phyloP scores from a whole-genome alignment of 1,284 basidiomycete species.

The Pseudozyma hubeiensis region DNA sequence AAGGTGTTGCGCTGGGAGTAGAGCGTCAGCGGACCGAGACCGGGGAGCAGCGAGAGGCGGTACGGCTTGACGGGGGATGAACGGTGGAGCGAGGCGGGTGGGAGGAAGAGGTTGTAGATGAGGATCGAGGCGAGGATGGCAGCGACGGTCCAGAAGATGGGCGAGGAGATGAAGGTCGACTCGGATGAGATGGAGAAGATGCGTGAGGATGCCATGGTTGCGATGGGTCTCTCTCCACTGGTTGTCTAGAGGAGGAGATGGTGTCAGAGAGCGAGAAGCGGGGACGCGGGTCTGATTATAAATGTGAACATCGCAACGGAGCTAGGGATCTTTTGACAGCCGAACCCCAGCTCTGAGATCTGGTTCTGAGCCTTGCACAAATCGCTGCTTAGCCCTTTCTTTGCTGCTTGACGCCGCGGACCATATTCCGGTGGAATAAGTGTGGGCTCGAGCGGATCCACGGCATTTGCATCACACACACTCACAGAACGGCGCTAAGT shows the following conservation, averaged over 20 bases:
- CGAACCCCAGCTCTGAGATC: no score
- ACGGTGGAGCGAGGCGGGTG: constrained; percentile 31
- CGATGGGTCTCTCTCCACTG: no score
- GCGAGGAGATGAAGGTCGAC: constrained; percentile 33
- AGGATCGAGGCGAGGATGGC: constrained; percentile 23
- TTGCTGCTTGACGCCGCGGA: no score
- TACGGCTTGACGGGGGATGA: constrained; percentile 25
- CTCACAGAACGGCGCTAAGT: no score
- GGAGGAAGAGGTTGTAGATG: constrained; percentile 28
- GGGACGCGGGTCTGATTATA: no score
- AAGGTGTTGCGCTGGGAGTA: constrained; percentile 45
- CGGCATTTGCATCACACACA: no score
- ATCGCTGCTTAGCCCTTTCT: no score
- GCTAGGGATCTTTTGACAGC: no score
- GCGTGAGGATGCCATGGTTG: constrained; percentile 13
- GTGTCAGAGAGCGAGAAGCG: not conserved
- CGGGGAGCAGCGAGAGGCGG: constrained; percentile 20
- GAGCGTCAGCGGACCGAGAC: constrained; percentile 36
- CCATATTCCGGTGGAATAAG: no score
- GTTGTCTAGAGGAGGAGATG: not conserved
- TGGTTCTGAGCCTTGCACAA: no score
- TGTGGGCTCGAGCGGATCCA: no score
- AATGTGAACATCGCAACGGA: no score
- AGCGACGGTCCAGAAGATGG: constrained; percentile 31
- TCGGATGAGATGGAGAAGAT: constrained; percentile 27